A percentile compares a stretch with the other conserved stretches of the same genome.
Evolutionary conservation across 768 basidiomycete species (phyloP).

Genomic region (Macrolepiota albuminosa): DNA sequence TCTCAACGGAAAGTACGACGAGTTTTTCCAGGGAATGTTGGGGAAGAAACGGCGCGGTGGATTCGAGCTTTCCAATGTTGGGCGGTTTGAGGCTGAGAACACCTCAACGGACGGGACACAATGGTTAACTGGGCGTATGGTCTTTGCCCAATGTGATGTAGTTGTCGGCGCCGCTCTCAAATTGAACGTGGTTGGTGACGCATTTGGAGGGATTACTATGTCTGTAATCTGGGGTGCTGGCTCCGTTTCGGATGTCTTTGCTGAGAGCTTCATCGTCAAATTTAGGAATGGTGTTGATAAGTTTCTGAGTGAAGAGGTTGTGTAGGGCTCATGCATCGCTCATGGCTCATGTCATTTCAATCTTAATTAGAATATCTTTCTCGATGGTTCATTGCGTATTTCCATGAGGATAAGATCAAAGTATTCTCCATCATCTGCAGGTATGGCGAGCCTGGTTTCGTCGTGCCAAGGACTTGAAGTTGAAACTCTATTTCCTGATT

Average conservation of each 20-base stretch:
- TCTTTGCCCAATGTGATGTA: conserved; percentile 26
- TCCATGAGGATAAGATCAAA: neutral
- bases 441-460: neutral
- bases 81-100: conserved; percentile 17
- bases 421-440: neutral
- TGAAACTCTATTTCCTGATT: neutral
- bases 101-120: neutral
- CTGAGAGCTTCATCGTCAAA: conserved; percentile 18
- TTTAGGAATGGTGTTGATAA: conserved; percentile 13
- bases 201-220: conserved; percentile 21
- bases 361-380: neutral
- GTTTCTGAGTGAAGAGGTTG: conserved; percentile 1
- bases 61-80: conserved; percentile 36
- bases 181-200: conserved; percentile 22
- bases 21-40: conserved; percentile 22
- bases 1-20: conserved; percentile 26
- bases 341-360: neutral
- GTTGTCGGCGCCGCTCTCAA: conserved; percentile 24
- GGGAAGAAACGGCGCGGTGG: conserved; percentile 27
- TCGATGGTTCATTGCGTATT: neutral
- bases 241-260: conserved; percentile 17
- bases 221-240: conserved; percentile 24
- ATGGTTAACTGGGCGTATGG: conserved; percentile 20
- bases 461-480: neutral
- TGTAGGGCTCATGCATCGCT: neutral